These are phyloP conservation scores for Crithidia bombi DNA, from an alignment of 208 protist species.

Conservation along the genomic window DNA sequence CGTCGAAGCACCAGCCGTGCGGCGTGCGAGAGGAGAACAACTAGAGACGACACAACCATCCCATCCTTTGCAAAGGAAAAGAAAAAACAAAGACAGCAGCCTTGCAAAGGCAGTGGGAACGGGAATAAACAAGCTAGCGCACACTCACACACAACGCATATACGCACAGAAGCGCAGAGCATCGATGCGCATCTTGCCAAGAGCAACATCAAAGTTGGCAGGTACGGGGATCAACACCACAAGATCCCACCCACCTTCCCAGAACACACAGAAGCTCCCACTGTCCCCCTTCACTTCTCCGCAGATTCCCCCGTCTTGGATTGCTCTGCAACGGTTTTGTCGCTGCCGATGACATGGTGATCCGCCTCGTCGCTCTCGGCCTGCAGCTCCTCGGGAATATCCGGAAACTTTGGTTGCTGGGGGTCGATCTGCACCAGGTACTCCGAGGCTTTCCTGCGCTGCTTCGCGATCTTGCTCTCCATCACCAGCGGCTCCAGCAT, in stretches of 20 bases:
- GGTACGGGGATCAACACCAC: too few species aligned
- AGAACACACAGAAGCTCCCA: neutral
- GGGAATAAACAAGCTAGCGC: too few species aligned
- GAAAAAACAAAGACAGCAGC: too few species aligned
- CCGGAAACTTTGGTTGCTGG: constrained; percentile 85
- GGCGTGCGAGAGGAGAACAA: too few species aligned
- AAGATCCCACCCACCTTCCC: neutral
- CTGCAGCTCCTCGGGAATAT: constrained; percentile 85
- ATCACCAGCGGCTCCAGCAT: constrained; percentile 83
- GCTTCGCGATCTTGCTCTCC: constrained; percentile 80
- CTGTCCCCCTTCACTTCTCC: neutral
- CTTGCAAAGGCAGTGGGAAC: too few species aligned
- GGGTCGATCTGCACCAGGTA: constrained; percentile 63
- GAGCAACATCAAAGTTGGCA: too few species aligned
- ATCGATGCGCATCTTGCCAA: too few species aligned
- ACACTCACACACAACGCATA: too few species aligned
- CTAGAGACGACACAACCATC: too few species aligned
- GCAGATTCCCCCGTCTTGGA: constrained; percentile 7
- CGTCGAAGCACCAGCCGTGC: too few species aligned
- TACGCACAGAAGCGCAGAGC: too few species aligned
- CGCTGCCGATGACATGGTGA: constrained; percentile 7
- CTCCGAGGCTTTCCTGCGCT: constrained; percentile 62
- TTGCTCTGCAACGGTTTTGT: neutral
- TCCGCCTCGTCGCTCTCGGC: constrained; percentile 19
- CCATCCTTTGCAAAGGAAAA: too few species aligned